Percentiles rank a stretch among this genome's conserved stretches.
Conservation (phyloP, 768 basidiomycete species). For the Cystofilobasidium capitatum region DNA sequence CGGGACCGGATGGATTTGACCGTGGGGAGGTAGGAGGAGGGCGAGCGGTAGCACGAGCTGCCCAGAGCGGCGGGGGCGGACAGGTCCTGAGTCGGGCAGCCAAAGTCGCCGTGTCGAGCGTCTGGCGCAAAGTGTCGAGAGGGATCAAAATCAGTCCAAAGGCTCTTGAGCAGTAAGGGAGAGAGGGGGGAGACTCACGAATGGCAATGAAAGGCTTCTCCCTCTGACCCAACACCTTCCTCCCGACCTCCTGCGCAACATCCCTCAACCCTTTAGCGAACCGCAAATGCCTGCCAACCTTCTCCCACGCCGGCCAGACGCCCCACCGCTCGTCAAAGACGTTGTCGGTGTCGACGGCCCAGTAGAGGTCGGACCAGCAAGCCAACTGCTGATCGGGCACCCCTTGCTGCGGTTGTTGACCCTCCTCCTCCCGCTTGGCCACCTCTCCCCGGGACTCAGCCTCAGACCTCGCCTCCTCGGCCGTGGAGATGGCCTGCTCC, state of each 20-base stretch:
- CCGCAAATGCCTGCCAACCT: not conserved
- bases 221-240: not conserved
- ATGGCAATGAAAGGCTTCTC: not conserved
- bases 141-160: not conserved
- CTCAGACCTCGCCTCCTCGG: not conserved
- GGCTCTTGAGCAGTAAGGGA: not conserved
- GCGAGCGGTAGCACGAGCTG: not conserved
- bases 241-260: not conserved
- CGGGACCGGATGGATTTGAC: not conserved
- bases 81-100: not conserved
- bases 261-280: not conserved
- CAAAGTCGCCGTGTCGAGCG: not conserved
- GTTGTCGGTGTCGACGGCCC: not conserved
- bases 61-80: not conserved
- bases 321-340: not conserved
- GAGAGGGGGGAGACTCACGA: not conserved
- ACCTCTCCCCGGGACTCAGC: not conserved
- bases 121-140: not conserved
- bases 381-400: not conserved
- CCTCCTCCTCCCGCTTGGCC: not conserved
- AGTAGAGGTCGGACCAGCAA: conserved; percentile 5
- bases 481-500: not conserved
- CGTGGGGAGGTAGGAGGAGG: not conserved
- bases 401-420: no score
- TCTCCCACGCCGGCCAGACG: not conserved